These are phyloP conservation scores for Fonsecaea nubica DNA, from an alignment of 2,329 filamentous ascomycete genomes.

Conservation along the genomic window DNA sequence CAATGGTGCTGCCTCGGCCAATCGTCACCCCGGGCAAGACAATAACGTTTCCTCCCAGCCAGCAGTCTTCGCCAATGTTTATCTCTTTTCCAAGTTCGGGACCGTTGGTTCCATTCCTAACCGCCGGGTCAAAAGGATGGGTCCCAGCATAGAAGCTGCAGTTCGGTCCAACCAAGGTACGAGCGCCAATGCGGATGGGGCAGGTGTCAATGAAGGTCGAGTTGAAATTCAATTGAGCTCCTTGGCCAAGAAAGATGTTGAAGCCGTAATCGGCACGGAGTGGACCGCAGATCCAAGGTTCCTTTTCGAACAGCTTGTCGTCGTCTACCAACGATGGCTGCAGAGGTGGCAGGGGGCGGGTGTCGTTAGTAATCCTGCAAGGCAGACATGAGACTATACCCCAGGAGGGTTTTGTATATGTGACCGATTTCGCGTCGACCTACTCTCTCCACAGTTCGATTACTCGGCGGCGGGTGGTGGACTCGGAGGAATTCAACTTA, in stretches of 20 bases:
- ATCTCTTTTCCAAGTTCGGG: constrained; percentile 78
- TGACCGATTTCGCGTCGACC: neutral
- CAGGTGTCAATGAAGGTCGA: constrained; percentile 79
- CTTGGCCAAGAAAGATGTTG: constrained; percentile 72
- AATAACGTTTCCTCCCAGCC: constrained; percentile 57
- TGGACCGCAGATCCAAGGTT: constrained; percentile 73
- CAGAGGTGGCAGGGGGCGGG: constrained; percentile 64
- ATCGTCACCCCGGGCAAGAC: constrained; percentile 53
- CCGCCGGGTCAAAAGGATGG: constrained; percentile 76
- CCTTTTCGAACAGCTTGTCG: constrained; percentile 66
- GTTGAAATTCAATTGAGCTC: constrained; percentile 78
- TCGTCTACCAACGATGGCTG: constrained; percentile 67
- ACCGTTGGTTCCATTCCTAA: constrained; percentile 76
- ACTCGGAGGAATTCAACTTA: constrained; percentile 68
- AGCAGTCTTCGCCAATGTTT: constrained; percentile 58
- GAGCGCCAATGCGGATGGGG: constrained; percentile 73
- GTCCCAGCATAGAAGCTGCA: constrained; percentile 76
- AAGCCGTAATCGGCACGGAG: constrained; percentile 78
- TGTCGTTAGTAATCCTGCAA: constrained; percentile 44
- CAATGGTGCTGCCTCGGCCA: constrained; percentile 51
- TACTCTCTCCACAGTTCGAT: constrained; percentile 59
- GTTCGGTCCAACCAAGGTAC: constrained; percentile 80
- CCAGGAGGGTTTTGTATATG: constrained; percentile 56
- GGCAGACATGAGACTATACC: constrained; percentile 58
- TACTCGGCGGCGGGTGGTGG: constrained; percentile 65